These are phyloP conservation scores for Mortierella polycephala DNA, from an alignment of 371 early-diverging fungal genomes.

Conservation along the genomic window DNA sequence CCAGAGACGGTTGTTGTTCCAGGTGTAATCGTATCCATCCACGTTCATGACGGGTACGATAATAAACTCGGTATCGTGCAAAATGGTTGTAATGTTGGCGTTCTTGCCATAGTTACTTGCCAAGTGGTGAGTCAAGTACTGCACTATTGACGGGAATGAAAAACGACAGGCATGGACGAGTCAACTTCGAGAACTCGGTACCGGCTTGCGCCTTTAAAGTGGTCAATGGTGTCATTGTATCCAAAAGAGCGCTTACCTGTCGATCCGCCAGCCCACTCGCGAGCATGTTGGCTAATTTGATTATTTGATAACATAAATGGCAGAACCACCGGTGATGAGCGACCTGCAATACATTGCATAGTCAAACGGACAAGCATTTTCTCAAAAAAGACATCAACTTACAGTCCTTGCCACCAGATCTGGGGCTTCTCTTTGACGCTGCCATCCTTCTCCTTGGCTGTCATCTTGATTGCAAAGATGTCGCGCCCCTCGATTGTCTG, in stretches of 20 bases:
- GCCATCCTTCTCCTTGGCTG: conserved; percentile 35
- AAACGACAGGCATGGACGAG: too few species aligned
- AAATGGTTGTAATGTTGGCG: conserved; percentile 40
- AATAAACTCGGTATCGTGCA: conserved; percentile 59
- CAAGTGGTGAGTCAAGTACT: conserved; percentile 61
- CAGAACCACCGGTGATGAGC: not conserved
- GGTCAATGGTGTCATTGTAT: not conserved
- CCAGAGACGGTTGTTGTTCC: conserved; percentile 65
- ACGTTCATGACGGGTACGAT: conserved; percentile 69
- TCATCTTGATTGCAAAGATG: conserved; percentile 63
- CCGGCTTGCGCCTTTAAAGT: too few species aligned
- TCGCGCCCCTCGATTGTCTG: conserved; percentile 61
- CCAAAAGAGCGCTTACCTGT: conserved; percentile 20
- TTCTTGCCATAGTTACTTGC: conserved; percentile 56
- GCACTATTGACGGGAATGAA: conserved; percentile 34
- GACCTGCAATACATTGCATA: not conserved
- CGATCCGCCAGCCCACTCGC: conserved; percentile 67
- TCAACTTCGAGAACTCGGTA: too few species aligned
- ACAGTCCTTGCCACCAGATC: conserved; percentile 63
- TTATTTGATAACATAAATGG: not conserved
- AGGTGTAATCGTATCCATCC: conserved; percentile 70
- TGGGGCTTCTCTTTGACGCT: conserved; percentile 54
- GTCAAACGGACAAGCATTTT: not conserved
- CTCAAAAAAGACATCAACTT: conserved; percentile 7
- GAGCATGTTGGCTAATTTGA: conserved; percentile 60